Evolutionary conservation across 352 stramenopile species (phyloP), one percentile per base, ranked within the genome.

Genomic region (Phytophthora chlamydospora): DNA sequence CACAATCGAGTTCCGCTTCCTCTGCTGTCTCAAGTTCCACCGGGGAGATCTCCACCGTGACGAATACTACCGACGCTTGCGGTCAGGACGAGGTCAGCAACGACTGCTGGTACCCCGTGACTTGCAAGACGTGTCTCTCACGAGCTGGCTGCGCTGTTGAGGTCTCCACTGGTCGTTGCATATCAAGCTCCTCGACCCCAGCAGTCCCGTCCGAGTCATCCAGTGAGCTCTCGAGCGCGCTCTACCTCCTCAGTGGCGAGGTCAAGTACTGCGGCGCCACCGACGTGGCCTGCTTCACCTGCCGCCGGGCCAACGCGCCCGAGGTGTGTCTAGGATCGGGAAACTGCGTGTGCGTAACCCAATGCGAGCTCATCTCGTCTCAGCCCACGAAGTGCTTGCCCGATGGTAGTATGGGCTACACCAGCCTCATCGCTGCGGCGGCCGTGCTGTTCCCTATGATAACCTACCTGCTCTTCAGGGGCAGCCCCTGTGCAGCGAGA

Each of bases 51-150:
- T 32, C 53, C 1, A 35, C 45, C 10, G 16, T 49, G 29, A 66
- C 51, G 13, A 51, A 27, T 40, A 44, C 11, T 13, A 66, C 55
- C 17, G 62, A 66, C 38, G 36, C 16, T 16, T 71, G 62, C 27
- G 32, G 48, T 17, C 41, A 66, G 36, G 56, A 71, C 29, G 56
- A 71, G 44, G 58, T 52, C 48, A 51, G 13, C 42, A 56, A 40
- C 35, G 44, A 48, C 14, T 71, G 62, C 48, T 71, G 62, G 56
- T 71, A 71, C 21, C 36, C 48, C 6, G 62, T 62, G 31, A 49
- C 35, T 16, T 71, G 56, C 41, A 32, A 66, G 33, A 57, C 42
- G 9, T 71, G 62, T 19, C 44, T 71, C 2, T 40, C 29, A 16
- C 62, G 62, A 10, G 24, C 38, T 8, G 56, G 36, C 2, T 71